phyloP scores from a whole-genome alignment of 495 filamentous ascomycete species.

The Penicillium cinerascens region DNA sequence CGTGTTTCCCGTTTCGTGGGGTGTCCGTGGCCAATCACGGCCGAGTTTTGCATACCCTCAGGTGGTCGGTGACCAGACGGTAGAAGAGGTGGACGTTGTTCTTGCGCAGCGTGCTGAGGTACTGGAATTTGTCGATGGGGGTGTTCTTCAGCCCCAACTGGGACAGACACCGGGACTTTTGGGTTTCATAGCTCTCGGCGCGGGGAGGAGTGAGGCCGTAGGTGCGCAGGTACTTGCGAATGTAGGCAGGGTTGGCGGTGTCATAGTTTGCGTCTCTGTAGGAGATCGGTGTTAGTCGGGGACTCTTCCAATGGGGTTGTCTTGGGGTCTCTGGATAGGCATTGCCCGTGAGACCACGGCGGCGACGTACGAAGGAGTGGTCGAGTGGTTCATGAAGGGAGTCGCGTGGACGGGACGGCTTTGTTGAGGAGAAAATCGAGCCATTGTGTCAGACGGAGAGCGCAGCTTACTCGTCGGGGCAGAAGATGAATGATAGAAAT shows the following conservation, averaged over 20 bases:
- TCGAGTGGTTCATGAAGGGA: constrained; percentile 35
- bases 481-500: constrained; percentile 22
- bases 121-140: constrained; percentile 89
- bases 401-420: constrained; percentile 40
- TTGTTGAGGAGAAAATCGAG: constrained; percentile 43
- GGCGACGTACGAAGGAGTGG: constrained; percentile 32
- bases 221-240: constrained; percentile 65
- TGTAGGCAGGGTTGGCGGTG: constrained; percentile 59
- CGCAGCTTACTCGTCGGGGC: constrained; percentile 22
- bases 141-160: constrained; percentile 76
- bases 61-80: constrained; percentile 83
- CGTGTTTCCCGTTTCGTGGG: background rate
- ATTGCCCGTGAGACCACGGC: background rate
- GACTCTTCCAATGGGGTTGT: background rate
- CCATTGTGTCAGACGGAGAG: constrained; percentile 36
- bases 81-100: constrained; percentile 95
- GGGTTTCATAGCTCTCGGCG: constrained; percentile 65
- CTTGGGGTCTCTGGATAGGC: no score
- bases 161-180: constrained; percentile 66
- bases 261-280: constrained; percentile 51
- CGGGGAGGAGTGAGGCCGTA: constrained; percentile 69
- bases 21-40: constrained; percentile 9
- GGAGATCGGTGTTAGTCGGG: background rate
- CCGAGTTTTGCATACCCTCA: constrained; percentile 52
- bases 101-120: constrained; percentile 81